Evolutionary conservation across 2,329 filamentous ascomycete genomes (phyloP), one percentile per base, ranked within the genome.

Genomic region (Diplodia sapinea): DNA sequence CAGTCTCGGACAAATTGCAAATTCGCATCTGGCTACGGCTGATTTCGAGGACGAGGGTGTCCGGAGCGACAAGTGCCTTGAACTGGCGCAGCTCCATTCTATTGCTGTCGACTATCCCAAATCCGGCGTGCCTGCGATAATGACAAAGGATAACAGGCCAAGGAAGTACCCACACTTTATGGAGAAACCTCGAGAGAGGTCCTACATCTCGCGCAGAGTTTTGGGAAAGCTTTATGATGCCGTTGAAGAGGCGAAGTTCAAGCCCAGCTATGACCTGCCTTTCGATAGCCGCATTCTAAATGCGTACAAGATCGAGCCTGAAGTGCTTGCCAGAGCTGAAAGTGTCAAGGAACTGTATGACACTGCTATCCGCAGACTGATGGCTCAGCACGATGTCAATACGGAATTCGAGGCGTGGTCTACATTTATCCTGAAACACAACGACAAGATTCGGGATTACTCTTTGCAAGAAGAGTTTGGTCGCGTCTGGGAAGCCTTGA

Each of bases 331-430:
- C 4, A 82, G 83, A 57, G 92, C 90, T 0, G 82, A 83, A 6
- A 80, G 85, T 11, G 80, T 97, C 73, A 99, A 99, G 78, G 75
- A 74, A 0, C 82, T 89, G 36, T 97, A 98, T 71, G 95, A 99
- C 73, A 84, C 85, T 17, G 86, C 88, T 0, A 85, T 98, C 73
- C 87, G 86, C 13, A 87, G 93, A 0, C 84, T 97, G 66, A 94
- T 98, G 88, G 90, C 88, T 1, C 94, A 97, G 73, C 88, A 93
- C 71, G 90, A 91, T 52, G 91, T 98, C 67, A 80, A 82, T 20
- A 96, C 91, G 0, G 95, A 99, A 73, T 97, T 97, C 71, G 95
- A 99, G 78, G 86, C 96, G 12, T 97, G 90, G 88, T 90, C 93
- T 0, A 89, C 92, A 0, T 98, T 97, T 77, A 87, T 94, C 2